Conservation (phyloP, 257 asterid genomes). For the Solanum bulbocastanum region DNA sequence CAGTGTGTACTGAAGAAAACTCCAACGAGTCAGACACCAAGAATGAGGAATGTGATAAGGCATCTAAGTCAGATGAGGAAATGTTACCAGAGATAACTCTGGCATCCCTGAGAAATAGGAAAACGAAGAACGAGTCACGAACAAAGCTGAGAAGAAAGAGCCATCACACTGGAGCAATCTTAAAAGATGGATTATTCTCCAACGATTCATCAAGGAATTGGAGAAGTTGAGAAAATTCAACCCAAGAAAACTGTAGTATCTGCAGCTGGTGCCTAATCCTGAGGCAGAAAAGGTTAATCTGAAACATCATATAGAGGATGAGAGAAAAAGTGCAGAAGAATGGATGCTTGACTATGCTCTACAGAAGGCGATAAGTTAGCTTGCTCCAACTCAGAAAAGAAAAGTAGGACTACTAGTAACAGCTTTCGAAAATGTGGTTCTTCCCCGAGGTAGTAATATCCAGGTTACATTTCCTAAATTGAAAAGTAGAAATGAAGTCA, state of each 20-base stretch:
- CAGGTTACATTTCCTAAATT: conserved; percentile 17
- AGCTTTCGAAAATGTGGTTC: conserved; percentile 82
- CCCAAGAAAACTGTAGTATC: conserved; percentile 35
- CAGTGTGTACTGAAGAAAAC: neutral
- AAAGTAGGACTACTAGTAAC: conserved; percentile 74
- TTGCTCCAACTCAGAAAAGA: conserved; percentile 78
- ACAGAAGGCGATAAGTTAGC: conserved; percentile 69
- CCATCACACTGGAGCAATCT: conserved; percentile 88
- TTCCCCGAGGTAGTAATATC: conserved; percentile 34
- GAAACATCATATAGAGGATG: conserved; percentile 52
- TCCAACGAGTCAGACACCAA: neutral
- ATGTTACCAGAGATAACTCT: neutral
- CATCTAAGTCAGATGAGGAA: neutral
- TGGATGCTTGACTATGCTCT: conserved; percentile 99
- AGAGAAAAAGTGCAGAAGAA: conserved; percentile 57
- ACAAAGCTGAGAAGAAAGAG: conserved; percentile 47
- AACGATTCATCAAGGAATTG: conserved; percentile 63
- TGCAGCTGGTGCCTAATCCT: conserved; percentile 43
- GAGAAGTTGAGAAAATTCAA: conserved; percentile 65
- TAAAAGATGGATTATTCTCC: conserved; percentile 87
- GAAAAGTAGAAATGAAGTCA: neutral
- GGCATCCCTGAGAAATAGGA: neutral
- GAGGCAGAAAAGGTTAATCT: conserved; percentile 55
- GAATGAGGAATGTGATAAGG: neutral
- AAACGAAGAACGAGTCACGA: conserved; percentile 7